Evolutionary conservation across 345 rosid genomes (phyloP), one percentile per base, ranked within the genome.

Genomic region (Durio zibethinus): DNA sequence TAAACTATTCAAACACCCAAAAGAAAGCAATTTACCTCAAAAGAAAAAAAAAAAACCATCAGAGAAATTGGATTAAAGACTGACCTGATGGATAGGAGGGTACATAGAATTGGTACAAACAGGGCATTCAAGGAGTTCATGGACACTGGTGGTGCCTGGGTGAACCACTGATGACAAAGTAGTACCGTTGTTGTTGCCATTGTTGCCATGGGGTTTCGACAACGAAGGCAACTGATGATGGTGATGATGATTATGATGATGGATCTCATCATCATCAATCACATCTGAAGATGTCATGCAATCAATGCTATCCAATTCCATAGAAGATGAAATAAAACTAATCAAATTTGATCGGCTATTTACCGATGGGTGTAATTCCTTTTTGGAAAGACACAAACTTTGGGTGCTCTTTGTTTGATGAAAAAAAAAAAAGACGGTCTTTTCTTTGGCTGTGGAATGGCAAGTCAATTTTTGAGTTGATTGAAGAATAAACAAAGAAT

Each of bases 91-190:
- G 77, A 94, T 94, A 0, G 98, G 98, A 80, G 98, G 98, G 84
- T 92, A 94, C 98, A 94, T 94, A 33, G 97, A 94, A 85, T 91
- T 94, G 84, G 98, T 94, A 63, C 97, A 94, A 65, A 92, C 98
- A 53, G 98, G 98, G 80, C 98, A 94, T 84, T 94, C 98, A 57
- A 94, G 93, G 81, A 94, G 90, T 86, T 94, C 98, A 66, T 93
- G 98, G 76, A 94, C 98, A 82, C 97, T 88, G 35, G 93, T 92
- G 16, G 98, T 87, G 78, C 88, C 82, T n/a, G 91, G 87, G 66
- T 86, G 90, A 82, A 86, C 81, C 72, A 82, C 81, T 3, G 89
- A 80, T 69, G 89, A 80, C 38, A 80, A 83, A 73, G 84, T 62
- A 81, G 84, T 62, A 81, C 79, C 80, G 81, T 77, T 82, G 82